Conservation (phyloP, 345 rosid species). For the Eucalyptus lansdowneana region DNA sequence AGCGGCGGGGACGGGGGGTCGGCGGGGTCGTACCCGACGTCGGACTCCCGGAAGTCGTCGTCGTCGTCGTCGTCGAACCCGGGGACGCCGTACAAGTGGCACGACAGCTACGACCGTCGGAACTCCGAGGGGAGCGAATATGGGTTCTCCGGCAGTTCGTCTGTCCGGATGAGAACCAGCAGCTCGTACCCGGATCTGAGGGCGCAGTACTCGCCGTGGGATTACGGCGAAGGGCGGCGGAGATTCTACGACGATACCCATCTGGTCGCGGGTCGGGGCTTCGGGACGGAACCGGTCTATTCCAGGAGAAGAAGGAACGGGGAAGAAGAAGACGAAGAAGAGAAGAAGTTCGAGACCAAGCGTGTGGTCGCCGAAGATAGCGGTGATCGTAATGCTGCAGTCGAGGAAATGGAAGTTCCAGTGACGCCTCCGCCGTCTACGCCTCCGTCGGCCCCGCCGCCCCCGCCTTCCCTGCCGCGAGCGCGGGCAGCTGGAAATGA, state of each 20-base stretch:
- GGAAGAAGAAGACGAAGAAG: background rate
- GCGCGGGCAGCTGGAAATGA: background rate
- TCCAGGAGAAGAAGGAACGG: background rate
- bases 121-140: slow-evolving; percentile 21
- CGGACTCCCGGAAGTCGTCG: slow-evolving; percentile 1
- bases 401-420: background rate
- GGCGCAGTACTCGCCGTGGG: slow-evolving; percentile 16
- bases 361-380: background rate
- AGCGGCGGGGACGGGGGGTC: background rate
- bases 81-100: slow-evolving; percentile 30
- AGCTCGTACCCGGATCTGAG: slow-evolving; percentile 85
- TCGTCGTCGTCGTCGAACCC: background rate
- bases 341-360: background rate
- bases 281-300: background rate
- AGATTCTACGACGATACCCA: slow-evolving; percentile 65
- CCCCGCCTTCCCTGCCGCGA: background rate
- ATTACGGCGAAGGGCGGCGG: slow-evolving; percentile 34
- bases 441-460: background rate
- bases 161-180: slow-evolving; percentile 43
- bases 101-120: background rate
- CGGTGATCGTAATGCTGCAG: background rate
- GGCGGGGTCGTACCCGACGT: slow-evolving; percentile 3
- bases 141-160: background rate
- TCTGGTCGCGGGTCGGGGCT: slow-evolving; percentile 13
- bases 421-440: background rate